phyloP scores from a whole-genome alignment of 1,139 yeast genomes.

The Scheffersomyces illinoinensis region DNA sequence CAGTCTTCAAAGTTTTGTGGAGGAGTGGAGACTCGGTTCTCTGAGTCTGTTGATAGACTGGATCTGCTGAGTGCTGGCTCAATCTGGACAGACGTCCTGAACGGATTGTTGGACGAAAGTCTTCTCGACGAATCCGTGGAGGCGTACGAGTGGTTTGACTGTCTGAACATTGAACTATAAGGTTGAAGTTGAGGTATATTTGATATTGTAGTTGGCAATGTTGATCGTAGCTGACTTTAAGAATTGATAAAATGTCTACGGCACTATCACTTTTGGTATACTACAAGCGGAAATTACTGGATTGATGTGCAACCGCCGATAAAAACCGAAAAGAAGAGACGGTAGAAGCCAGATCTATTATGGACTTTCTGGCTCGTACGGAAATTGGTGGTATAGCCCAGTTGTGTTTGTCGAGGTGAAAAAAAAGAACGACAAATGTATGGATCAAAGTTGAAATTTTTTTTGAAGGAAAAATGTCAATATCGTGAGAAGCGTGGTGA shows the following conservation, averaged over 20 bases:
- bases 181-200: not conserved
- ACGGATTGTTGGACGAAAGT: constrained; percentile 61
- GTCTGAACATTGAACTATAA: constrained; percentile 36
- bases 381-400: not conserved
- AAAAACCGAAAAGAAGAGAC: not conserved
- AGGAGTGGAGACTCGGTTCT: constrained; percentile 20
- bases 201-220: not conserved
- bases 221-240: too few relatives aligned
- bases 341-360: not conserved
- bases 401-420: not conserved
- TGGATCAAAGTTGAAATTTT: not conserved
- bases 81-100: constrained; percentile 33
- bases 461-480: not conserved
- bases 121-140: constrained; percentile 46
- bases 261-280: not conserved
- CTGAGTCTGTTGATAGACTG: not conserved
- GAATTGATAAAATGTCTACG: not conserved
- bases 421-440: not conserved
- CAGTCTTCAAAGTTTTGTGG: constrained; percentile 45
- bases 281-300: not conserved
- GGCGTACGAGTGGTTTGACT: constrained; percentile 35
- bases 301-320: too few relatives aligned
- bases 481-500: not conserved
- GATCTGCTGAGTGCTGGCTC: constrained; percentile 10
- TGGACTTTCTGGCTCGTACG: not conserved